Base-by-base conservation (phyloP, 331 rosid genomes). In the Malus hybrid region DNA sequence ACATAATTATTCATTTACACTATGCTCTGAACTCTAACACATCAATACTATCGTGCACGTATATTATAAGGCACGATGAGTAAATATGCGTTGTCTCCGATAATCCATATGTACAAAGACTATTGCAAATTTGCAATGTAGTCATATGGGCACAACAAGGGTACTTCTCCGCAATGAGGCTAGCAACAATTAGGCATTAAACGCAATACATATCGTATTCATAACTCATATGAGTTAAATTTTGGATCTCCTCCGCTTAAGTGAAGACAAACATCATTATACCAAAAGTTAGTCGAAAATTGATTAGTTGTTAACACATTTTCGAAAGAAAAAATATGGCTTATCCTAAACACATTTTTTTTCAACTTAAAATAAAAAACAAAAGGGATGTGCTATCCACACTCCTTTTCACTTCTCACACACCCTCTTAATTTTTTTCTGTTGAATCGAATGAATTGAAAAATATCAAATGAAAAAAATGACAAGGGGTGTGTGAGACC, bases 131-230 rank as follows among this genome's bases (percentile, higher is more conserved):
- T 6, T 14, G 8, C 55, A 48, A 5, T 5, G 55, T 15, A 5
- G n/a, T 14, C 19, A 48, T 48, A 6, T 1, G 56, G 56, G 56
- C 56, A 50, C 56, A 50, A 12, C n/a, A 16, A 52, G 20, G 20
- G 16, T 16, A 52, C 7, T 4, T 18, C 57, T 5, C n/a, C 1
- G 0, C 8, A 6, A 15, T 0, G n/a, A 0, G 12, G 9, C 56
- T 15, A 50, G 56, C 8, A 50, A 15, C 56, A 50, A 50, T 50
- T 16, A 50, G 7, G 9, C 4, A 52, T 52, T 6, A 52, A 50
- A 15, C 57, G 3, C 10, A 39, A 39, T 3, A 6, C 15, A 50
- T 2, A 15, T 15, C 0, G 0, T 6, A 0, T 50, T 50, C n/a
- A 15, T 2, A 5, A 52, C 18, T 39, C 4, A 52, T 15, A 16